Conservation (phyloP, 352 stramenopile genomes). For the Phytophthora macrochlamydospora region DNA sequence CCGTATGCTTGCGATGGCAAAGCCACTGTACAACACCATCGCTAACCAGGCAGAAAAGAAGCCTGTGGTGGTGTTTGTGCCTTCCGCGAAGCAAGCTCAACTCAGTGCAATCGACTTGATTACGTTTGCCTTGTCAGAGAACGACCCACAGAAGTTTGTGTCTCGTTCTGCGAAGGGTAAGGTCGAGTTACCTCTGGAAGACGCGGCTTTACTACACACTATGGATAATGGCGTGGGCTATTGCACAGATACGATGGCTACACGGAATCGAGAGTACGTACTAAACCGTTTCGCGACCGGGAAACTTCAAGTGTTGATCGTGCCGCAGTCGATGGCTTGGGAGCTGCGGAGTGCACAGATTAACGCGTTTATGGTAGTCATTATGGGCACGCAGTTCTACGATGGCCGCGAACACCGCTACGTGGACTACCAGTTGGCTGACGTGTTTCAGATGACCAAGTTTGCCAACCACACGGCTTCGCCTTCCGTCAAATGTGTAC, state of each 20-base stretch:
- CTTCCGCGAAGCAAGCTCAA: conserved; percentile 97
- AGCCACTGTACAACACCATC: conserved; percentile 97
- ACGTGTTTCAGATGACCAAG: conserved; percentile 99
- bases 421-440: conserved; percentile 97
- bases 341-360: conserved; percentile 73
- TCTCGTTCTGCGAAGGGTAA: conserved; percentile 33
- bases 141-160: conserved; percentile 76
- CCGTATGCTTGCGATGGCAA: conserved; percentile 98
- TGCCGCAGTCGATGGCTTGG: conserved; percentile 95
- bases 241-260: conserved; percentile 93
- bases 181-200: conserved; percentile 67
- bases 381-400: conserved; percentile 98
- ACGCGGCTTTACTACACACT: conserved; percentile 94
- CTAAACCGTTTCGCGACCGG: conserved; percentile 88
- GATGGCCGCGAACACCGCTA: conserved; percentile 96
- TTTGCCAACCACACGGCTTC: conserved; percentile 59
- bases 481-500: conserved; percentile 90
- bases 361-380: conserved; percentile 93
- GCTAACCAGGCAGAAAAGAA: conserved; percentile 88
- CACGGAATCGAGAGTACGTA: conserved; percentile 91
- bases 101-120: conserved; percentile 99
- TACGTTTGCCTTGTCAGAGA: conserved; percentile 94
- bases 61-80: conserved; percentile 96
- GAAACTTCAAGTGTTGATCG: conserved; percentile 93
- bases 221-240: conserved; percentile 96